phyloP scores from a whole-genome alignment of 1,284 basidiomycete species.

The Ustilago shanxiensis region DNA sequence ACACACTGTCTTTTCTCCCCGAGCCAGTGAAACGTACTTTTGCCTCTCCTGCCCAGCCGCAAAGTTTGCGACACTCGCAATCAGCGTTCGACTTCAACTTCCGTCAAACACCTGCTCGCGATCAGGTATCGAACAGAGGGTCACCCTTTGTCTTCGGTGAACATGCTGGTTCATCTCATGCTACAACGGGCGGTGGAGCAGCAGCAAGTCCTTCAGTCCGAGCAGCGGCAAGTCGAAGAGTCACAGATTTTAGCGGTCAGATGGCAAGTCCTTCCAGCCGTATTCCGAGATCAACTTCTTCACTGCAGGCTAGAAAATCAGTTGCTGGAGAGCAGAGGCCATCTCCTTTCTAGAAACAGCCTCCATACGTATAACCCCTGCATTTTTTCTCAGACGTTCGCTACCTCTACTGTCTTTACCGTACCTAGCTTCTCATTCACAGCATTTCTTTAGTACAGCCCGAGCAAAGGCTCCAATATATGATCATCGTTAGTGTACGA shows the following conservation, averaged over 20 bases:
- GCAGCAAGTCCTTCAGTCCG: slow-evolving; percentile 5
- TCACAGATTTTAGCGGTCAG: slow-evolving; percentile 22
- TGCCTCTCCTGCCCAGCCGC: slow-evolving; percentile 4
- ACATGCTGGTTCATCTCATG: neutral
- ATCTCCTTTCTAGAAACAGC: slow-evolving; percentile 10
- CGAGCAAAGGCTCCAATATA: neutral
- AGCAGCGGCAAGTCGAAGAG: slow-evolving; percentile 11
- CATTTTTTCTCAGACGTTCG: neutral
- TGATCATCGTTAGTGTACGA: neutral
- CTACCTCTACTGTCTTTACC: neutral
- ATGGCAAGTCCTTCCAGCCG: slow-evolving; percentile 22
- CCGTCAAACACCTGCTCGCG: neutral
- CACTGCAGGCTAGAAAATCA: slow-evolving; percentile 17
- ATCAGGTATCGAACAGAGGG: neutral
- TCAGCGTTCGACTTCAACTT: slow-evolving; percentile 32
- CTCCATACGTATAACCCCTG: neutral
- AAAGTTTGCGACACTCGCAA: slow-evolving; percentile 18
- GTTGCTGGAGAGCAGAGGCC: slow-evolving; percentile 10
- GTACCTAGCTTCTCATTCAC: neutral
- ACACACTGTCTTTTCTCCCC: slow-evolving; percentile 8
- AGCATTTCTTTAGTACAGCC: too few relatives aligned
- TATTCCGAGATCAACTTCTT: slow-evolving; percentile 25
- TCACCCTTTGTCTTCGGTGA: slow-evolving; percentile 35
- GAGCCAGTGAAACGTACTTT: slow-evolving; percentile 43
- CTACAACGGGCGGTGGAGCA: neutral